Conservation (phyloP, 805 yeast species). For the Sugiyamaella floridensis region DNA sequence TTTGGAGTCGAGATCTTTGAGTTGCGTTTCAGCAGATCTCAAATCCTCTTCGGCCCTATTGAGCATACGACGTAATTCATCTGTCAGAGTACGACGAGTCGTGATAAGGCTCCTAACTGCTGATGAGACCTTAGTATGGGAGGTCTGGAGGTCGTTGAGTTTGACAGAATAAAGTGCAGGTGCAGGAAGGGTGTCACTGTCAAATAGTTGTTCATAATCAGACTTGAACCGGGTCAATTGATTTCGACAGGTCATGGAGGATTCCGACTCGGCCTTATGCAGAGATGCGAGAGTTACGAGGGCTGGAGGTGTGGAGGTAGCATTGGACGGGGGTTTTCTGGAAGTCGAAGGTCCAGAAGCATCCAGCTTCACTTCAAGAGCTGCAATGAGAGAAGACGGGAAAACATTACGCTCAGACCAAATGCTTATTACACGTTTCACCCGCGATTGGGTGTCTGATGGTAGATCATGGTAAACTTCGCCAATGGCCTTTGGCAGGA, state of each 20-base stretch:
- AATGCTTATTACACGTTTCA: conserved; percentile 53
- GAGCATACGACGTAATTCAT: conserved; percentile 28
- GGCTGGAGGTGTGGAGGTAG: conserved; percentile 3
- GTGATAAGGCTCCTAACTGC: conserved; percentile 26
- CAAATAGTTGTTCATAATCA: conserved; percentile 17
- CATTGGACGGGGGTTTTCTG: not conserved
- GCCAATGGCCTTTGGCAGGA: conserved; percentile 33
- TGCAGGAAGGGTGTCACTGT: conserved; percentile 30
- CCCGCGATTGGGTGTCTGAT: conserved; percentile 42
- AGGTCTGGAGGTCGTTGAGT: conserved; percentile 20
- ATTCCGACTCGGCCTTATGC: conserved; percentile 5
- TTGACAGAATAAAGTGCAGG: conserved; percentile 28
- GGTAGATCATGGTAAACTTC: conserved; percentile 34
- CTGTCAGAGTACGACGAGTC: conserved; percentile 19
- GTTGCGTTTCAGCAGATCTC: conserved; percentile 24
- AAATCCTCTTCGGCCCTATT: conserved; percentile 24
- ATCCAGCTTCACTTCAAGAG: conserved; percentile 19
- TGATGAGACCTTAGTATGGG: conserved; percentile 21
- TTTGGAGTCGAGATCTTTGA: conserved; percentile 26
- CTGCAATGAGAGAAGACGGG: conserved; percentile 26
- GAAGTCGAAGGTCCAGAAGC: conserved; percentile 3
- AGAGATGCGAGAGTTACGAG: conserved; percentile 1
- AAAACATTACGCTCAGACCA: conserved; percentile 61
- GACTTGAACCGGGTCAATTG: conserved; percentile 3
- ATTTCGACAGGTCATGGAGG: not conserved